Evolutionary conservation across 1,284 basidiomycete species (phyloP).

Genomic region (Uromyces viciae-fabae): DNA sequence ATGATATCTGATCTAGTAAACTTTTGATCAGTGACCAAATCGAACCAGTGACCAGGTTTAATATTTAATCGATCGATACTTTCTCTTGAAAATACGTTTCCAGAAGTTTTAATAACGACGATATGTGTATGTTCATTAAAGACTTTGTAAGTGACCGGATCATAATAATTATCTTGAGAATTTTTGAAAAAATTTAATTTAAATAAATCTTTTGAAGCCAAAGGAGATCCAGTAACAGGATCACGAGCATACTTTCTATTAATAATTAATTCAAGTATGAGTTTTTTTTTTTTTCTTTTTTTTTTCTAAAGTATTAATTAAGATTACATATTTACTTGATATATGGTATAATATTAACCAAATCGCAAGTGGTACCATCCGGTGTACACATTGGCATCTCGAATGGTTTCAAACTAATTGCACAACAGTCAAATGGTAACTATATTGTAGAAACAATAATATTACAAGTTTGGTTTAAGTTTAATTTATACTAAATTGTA

Average conservation of each 20-base stretch:
- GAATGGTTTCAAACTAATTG: conserved; percentile 86
- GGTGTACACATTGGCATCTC: conserved; percentile 74
- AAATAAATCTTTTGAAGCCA: conserved; percentile 75
- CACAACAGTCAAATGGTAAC: conserved; percentile 82
- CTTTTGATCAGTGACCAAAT: conserved; percentile 76
- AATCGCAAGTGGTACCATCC: conserved; percentile 54
- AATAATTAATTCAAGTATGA: conserved; percentile 40
- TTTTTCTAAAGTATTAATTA: not conserved
- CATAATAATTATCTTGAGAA: conserved; percentile 52
- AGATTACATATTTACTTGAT: conserved; percentile 60
- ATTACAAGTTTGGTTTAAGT: not conserved
- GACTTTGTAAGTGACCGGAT: conserved; percentile 58
- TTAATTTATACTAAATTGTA: conserved; percentile 55
- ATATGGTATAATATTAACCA: conserved; percentile 62
- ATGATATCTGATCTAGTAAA: conserved; percentile 86
- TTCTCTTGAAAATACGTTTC: conserved; percentile 84
- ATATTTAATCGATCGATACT: conserved; percentile 65
- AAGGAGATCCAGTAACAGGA: conserved; percentile 78
- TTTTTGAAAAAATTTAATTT: conserved; percentile 74
- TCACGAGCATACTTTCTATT: conserved; percentile 65
- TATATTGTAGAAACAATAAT: conserved; percentile 56
- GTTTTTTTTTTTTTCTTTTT: not conserved
- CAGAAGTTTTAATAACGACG: conserved; percentile 58
- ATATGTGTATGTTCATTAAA: conserved; percentile 60
- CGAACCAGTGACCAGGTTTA: conserved; percentile 66